Percentiles rank a stretch among this genome's conserved stretches.
phyloP scores from a whole-genome alignment of 2,329 filamentous ascomycete genomes.

The Colletotrichum sojae region DNA sequence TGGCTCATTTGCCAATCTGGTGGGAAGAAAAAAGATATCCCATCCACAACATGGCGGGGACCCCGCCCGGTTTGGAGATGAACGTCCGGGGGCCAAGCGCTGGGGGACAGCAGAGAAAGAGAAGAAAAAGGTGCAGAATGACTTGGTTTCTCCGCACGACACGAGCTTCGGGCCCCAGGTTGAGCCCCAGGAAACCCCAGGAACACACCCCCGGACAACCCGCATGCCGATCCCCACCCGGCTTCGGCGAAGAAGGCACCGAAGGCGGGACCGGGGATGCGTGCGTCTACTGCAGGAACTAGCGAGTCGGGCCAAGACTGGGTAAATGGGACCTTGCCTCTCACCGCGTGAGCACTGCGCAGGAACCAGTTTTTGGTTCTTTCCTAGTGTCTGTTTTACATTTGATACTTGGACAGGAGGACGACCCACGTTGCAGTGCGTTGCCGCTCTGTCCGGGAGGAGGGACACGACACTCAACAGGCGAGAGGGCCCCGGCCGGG shows the following conservation, averaged over 20 bases:
- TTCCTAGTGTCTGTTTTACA: background rate
- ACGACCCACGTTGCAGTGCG: slow-evolving; percentile 13
- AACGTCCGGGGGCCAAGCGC: slow-evolving; percentile 9
- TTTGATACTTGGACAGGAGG: background rate
- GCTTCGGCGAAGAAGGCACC: slow-evolving; percentile 24
- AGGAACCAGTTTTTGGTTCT: slow-evolving; percentile 7
- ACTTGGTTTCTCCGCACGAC: slow-evolving; percentile 19
- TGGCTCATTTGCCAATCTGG: slow-evolving; percentile 16
- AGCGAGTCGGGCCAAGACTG: background rate
- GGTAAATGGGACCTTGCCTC: background rate
- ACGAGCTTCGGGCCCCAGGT: background rate
- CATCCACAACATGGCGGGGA: slow-evolving; percentile 11
- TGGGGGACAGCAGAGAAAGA: background rate
- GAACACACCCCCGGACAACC: background rate
- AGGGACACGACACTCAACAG: too few relatives aligned
- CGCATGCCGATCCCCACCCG: slow-evolving; percentile 7
- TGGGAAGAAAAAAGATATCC: slow-evolving; percentile 1
- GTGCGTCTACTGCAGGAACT: background rate
- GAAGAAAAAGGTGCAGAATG: background rate
- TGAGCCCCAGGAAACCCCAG: background rate
- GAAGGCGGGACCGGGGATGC: slow-evolving; percentile 2
- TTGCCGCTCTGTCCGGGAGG: slow-evolving; percentile 12
- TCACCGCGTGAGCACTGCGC: background rate
- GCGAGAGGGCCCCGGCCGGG: background rate
- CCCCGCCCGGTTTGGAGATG: slow-evolving; percentile 17